These are phyloP conservation scores for Arxiozyma bovina DNA, from an alignment of 1,139 yeast genomes.

Conservation along the genomic window DNA sequence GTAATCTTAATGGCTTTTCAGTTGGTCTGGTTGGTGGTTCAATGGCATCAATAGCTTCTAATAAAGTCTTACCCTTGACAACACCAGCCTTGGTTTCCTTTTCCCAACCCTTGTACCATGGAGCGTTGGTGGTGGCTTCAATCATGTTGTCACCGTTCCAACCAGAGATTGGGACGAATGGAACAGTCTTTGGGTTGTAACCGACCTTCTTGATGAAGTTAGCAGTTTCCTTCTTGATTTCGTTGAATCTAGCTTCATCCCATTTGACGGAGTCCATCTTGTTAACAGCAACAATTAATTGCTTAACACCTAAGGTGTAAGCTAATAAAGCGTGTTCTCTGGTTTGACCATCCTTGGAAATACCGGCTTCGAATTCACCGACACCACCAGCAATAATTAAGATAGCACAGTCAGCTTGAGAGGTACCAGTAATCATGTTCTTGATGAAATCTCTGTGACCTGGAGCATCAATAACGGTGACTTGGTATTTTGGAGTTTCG, in stretches of 20 bases:
- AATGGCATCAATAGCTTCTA: constrained; percentile 81
- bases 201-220: constrained; percentile 90
- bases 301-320: constrained; percentile 95
- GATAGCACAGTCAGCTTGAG: constrained; percentile 96
- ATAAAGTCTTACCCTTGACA: constrained; percentile 74
- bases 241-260: constrained; percentile 74
- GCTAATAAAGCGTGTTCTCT: constrained; percentile 46
- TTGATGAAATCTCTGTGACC: constrained; percentile 97
- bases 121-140: constrained; percentile 72
- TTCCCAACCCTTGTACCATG: constrained; percentile 90
- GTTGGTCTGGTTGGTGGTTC: constrained; percentile 82
- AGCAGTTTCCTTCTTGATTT: constrained; percentile 74
- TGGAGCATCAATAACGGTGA: constrained; percentile 90
- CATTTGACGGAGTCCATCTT: constrained; percentile 90
- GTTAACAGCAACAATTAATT: constrained; percentile 84
- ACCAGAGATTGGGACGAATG: constrained; percentile 87
- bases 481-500: constrained; percentile 92
- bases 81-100: constrained; percentile 78
- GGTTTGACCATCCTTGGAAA: constrained; percentile 94
- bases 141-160: constrained; percentile 95
- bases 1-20: constrained; percentile 86
- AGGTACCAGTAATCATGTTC: constrained; percentile 89
- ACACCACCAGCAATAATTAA: constrained; percentile 95
- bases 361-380: constrained; percentile 99
- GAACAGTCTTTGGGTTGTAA: constrained; percentile 86